Conservation (phyloP, 192 early-diverging fungal species). For the Mortierella claussenii region DNA sequence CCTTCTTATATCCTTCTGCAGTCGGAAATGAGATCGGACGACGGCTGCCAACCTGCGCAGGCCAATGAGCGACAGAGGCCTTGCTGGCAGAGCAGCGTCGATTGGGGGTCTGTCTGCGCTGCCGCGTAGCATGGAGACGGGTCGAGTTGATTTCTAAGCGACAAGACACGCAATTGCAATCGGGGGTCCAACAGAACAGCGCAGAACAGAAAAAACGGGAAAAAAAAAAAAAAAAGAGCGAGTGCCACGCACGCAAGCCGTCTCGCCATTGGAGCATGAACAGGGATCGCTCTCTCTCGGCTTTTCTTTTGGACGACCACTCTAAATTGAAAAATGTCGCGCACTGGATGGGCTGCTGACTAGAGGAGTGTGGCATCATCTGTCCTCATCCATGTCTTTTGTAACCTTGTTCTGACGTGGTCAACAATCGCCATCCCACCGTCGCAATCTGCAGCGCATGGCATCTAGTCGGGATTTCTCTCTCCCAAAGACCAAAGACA, state of each 20-base stretch:
- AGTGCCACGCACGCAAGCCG: too few relatives aligned
- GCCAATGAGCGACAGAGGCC: too few relatives aligned
- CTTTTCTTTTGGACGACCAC: background rate
- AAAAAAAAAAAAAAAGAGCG: background rate
- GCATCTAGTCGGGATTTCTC: background rate
- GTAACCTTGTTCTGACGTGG: background rate
- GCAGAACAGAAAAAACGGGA: background rate
- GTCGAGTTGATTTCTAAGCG: too few relatives aligned
- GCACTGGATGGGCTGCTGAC: background rate
- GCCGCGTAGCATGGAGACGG: too few relatives aligned
- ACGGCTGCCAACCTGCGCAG: too few relatives aligned
- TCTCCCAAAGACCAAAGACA: too few relatives aligned
- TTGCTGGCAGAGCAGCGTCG: too few relatives aligned
- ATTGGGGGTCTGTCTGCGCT: too few relatives aligned
- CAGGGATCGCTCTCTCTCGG: background rate
- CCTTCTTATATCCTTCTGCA: too few relatives aligned
- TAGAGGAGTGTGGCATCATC: slow-evolving; percentile 1
- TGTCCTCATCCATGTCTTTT: background rate
- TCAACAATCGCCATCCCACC: background rate
- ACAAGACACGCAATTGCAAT: too few relatives aligned
- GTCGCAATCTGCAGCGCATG: background rate
- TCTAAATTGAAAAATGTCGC: background rate
- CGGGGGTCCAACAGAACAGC: too few relatives aligned
- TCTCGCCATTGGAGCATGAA: background rate
- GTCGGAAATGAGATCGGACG: too few relatives aligned